Evolutionary conservation across 2,329 filamentous ascomycete genomes (phyloP).

Genomic region (Mycosphaerella arachidis): DNA sequence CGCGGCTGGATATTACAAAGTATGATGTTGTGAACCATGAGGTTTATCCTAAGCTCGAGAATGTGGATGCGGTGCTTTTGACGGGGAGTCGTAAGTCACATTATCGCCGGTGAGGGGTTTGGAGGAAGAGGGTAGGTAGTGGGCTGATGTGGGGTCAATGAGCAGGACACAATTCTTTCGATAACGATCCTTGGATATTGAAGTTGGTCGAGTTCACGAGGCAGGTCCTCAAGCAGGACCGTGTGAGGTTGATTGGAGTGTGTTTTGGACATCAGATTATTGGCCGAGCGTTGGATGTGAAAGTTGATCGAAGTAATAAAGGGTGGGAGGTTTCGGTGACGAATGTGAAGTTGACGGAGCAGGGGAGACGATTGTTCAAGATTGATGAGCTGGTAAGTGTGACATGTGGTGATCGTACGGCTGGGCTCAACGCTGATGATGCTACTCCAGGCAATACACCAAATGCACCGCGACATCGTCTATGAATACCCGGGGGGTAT

Average conservation of each 20-base stretch:
- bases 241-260: conserved; percentile 67
- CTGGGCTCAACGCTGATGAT: conserved; percentile 2
- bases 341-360: conserved; percentile 61
- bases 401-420: not conserved
- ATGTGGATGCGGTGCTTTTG: conserved; percentile 77
- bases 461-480: conserved; percentile 83
- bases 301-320: conserved; percentile 60
- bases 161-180: conserved; percentile 67
- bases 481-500: conserved; percentile 58
- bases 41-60: conserved; percentile 66
- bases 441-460: conserved; percentile 59
- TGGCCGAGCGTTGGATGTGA: conserved; percentile 63
- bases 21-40: conserved; percentile 67
- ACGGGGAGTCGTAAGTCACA: conserved; percentile 53
- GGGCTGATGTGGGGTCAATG: not conserved
- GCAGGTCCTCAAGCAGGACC: conserved; percentile 54
- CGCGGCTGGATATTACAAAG: conserved; percentile 53
- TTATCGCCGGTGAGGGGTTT: conserved; percentile 19
- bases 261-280: conserved; percentile 89
- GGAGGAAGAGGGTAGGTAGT: not conserved
- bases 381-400: conserved; percentile 56
- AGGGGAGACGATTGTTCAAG: conserved; percentile 69
- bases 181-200: conserved; percentile 69
- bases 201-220: conserved; percentile 66
- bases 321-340: conserved; percentile 83